phyloP scores from a whole-genome alignment of 371 early-diverging fungal species.

The Mucor indicus region DNA sequence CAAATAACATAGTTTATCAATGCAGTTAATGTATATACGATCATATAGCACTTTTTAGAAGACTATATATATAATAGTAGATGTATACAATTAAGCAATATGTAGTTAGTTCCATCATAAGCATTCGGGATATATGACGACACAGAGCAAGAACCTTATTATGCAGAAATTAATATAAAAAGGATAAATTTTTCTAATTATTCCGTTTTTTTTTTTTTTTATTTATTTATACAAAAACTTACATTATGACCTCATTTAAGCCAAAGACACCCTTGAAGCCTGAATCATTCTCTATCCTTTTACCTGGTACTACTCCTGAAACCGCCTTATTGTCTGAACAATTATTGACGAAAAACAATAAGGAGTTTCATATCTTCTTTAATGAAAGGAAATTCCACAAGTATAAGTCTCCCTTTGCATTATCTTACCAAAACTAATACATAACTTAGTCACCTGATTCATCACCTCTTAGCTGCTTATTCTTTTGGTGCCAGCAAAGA shows the following conservation, averaged over 20 bases:
- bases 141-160: no score
- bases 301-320: constrained; percentile 37
- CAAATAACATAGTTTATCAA: no score
- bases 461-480: constrained; percentile 55
- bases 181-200: no score
- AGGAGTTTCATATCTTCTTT: constrained; percentile 40
- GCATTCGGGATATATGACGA: no score
- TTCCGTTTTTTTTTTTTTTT: no score
- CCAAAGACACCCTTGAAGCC: constrained; percentile 6
- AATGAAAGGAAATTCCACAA: constrained; percentile 47
- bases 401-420: constrained; percentile 8
- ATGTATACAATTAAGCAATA: no score
- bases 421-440: neutral
- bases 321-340: constrained; percentile 28
- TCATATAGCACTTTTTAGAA: no score
- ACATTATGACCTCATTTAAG: constrained; percentile 14
- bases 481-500: constrained; percentile 50
- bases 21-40: no score
- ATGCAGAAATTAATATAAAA: no score
- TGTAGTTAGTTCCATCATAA: no score
- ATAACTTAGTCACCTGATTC: constrained; percentile 44
- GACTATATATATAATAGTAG: no score
- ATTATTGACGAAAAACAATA: constrained; percentile 33
- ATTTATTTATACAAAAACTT: neutral
- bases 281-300: constrained; percentile 20